These are phyloP conservation scores for Rhodotorula sp. DNA, from an alignment of 1,284 basidiomycete species.

Conservation along the genomic window DNA sequence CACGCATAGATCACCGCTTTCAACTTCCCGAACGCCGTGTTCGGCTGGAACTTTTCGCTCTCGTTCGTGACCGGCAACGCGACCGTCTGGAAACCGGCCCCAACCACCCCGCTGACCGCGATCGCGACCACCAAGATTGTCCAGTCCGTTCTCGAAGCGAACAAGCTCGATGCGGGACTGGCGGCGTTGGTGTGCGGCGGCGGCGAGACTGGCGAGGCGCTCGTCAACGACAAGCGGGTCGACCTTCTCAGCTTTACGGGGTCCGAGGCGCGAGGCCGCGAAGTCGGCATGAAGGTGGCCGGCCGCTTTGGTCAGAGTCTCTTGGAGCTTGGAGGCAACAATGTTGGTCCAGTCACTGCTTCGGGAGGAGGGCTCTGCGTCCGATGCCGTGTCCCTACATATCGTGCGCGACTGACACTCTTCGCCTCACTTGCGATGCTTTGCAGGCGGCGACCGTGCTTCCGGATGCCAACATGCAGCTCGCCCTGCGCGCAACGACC, in stretches of 20 bases:
- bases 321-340: slow-evolving; percentile 92
- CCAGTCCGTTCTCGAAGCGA: slow-evolving; percentile 72
- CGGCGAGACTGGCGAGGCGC: slow-evolving; percentile 71
- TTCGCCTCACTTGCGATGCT: too few species aligned
- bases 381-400: too few species aligned
- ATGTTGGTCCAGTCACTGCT: slow-evolving; percentile 48
- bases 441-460: slow-evolving; percentile 74
- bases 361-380: too few species aligned
- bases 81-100: slow-evolving; percentile 92
- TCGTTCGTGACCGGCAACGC: slow-evolving; percentile 88
- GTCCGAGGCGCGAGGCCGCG: slow-evolving; percentile 78
- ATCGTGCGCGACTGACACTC: neutral
- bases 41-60: slow-evolving; percentile 77
- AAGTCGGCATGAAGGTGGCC: slow-evolving; percentile 77
- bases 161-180: slow-evolving; percentile 77
- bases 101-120: slow-evolving; percentile 70
- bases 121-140: slow-evolving; percentile 87
- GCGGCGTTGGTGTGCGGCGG: slow-evolving; percentile 80
- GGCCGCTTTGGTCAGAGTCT: slow-evolving; percentile 71
- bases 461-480: slow-evolving; percentile 84
- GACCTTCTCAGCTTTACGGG: slow-evolving; percentile 84
- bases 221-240: slow-evolving; percentile 71
- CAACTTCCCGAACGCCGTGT: slow-evolving; percentile 65
- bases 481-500: slow-evolving; percentile 84
- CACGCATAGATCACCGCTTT: slow-evolving; percentile 68